Evolutionary conservation across 2,329 filamentous ascomycete species (phyloP), one percentile per base, ranked within the genome.

Genomic region (Sporothrix dimorphospora): DNA sequence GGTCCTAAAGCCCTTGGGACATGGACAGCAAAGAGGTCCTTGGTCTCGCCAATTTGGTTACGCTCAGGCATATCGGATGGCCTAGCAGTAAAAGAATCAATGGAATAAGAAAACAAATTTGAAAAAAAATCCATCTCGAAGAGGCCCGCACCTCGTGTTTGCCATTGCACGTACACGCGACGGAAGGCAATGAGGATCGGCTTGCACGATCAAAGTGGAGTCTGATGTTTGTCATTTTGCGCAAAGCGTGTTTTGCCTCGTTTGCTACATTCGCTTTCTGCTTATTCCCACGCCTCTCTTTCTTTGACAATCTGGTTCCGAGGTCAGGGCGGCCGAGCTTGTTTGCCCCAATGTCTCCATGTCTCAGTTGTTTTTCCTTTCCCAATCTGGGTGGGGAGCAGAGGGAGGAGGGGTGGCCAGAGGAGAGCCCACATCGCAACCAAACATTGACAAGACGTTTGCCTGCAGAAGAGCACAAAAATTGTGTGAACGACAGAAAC

Each of bases 201-300:
- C 34, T 34, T 12, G 38, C 21, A 27, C 40, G 11, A 8, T 49
- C 42, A 7, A 14, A 12, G 24, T 34, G 42, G 63, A 30, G 42
- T 8, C 24, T 49, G 24, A 6, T 8, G 12, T 11, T 11, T 16
- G 19, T 38, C 14, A 6, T 24, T 67, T 30, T 67, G 65, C 65
- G 65, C 42, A 51, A 67, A 19, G 16, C 19, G 19, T 67, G 45
- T 53, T 67, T 7, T 67, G 65, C 65, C 14, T 66, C 14, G 61
- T 66, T 66, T 66, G 61, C 61, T 19, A n/a, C n/a, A 47, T 11
- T 9, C n/a, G 4, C 19, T 9, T 30, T 4, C 16, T 63, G 12
- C 30, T 2, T n/a, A 42, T 61, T 21, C 57, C 14, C 59, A 27
- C 59, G 19, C 61, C 61, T 47, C 40, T 45, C 47, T 7, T 8